Percentiles rank a stretch among this genome's conserved stretches.
Evolutionary conservation across 768 basidiomycete species (phyloP).

Genomic region (Leccinum longicurvipes): DNA sequence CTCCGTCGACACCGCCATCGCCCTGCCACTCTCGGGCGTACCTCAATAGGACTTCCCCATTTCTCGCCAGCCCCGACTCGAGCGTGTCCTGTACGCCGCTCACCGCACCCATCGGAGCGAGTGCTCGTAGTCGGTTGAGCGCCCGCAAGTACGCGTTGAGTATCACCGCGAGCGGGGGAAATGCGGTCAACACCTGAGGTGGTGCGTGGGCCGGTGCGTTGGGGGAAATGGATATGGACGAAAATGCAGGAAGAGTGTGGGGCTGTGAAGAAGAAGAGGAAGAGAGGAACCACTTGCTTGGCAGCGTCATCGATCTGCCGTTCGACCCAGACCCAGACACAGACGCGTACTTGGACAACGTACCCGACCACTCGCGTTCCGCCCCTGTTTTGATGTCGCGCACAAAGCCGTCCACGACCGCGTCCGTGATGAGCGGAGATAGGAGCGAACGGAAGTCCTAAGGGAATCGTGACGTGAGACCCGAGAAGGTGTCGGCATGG

Average conservation of each 20-base stretch:
- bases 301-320: conserved; percentile 24
- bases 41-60: conserved; percentile 43
- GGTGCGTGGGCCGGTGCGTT: conserved; percentile 54
- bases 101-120: conserved; percentile 67
- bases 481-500: not conserved
- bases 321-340: conserved; percentile 2
- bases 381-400: conserved; percentile 37
- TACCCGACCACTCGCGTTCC: conserved; percentile 35
- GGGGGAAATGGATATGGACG: conserved; percentile 22
- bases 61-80: conserved; percentile 47
- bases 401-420: conserved; percentile 56
- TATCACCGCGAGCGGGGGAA: conserved; percentile 69
- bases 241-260: conserved; percentile 20
- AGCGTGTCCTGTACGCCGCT: conserved; percentile 47
- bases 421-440: conserved; percentile 59
- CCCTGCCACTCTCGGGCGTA: conserved; percentile 43
- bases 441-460: conserved; percentile 70
- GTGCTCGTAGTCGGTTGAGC: conserved; percentile 77
- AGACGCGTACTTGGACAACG: conserved; percentile 23
- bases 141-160: conserved; percentile 71
- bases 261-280: conserved; percentile 24
- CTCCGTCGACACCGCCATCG: conserved; percentile 14
- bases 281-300: conserved; percentile 54
- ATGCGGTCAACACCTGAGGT: conserved; percentile 67
- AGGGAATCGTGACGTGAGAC: not conserved